A percentile compares a stretch with the other conserved stretches of the same genome.
Conservation (phyloP, 345 rosid genomes). For the Sisymbrium irio region DNA sequence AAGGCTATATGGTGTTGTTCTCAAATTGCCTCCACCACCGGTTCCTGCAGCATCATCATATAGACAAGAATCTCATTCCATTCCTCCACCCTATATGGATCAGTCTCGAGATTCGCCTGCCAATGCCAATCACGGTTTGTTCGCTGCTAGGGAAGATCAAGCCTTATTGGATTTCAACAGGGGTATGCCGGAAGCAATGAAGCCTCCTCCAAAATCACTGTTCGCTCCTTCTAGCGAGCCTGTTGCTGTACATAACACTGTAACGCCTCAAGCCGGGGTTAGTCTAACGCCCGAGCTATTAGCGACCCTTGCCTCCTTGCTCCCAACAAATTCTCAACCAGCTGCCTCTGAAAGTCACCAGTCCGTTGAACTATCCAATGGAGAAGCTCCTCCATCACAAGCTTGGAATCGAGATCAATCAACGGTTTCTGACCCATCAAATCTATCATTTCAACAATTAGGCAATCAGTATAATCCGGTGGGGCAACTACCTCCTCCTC, state of each 20-base stretch:
- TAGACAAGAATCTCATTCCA: constrained; percentile 43
- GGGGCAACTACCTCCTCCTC: constrained; percentile 43
- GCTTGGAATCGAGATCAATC: constrained; percentile 51
- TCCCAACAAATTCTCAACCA: constrained; percentile 59
- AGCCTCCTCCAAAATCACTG: constrained; percentile 37
- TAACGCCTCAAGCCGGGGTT: constrained; percentile 56
- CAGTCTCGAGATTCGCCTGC: constrained; percentile 38
- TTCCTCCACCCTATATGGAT: constrained; percentile 40
- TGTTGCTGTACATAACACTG: constrained; percentile 30
- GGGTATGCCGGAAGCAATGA: constrained; percentile 47
- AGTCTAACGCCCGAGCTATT: constrained; percentile 79
- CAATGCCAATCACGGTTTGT: constrained; percentile 39
- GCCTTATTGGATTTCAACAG: constrained; percentile 42
- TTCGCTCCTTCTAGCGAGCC: constrained; percentile 39
- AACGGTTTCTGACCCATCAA: constrained; percentile 38
- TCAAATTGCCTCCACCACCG: constrained; percentile 71
- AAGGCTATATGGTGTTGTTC: constrained; percentile 89
- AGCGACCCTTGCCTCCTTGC: constrained; percentile 64
- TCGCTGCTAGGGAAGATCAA: constrained; percentile 43
- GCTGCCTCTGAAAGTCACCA: constrained; percentile 47
- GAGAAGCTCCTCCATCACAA: constrained; percentile 43
- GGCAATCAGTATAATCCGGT: constrained; percentile 52
- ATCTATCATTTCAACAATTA: constrained; percentile 43
- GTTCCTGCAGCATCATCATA: constrained; percentile 36
- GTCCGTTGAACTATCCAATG: constrained; percentile 32